Base-by-base conservation (phyloP, 441 rosid species). In the Populus hybrid region DNA sequence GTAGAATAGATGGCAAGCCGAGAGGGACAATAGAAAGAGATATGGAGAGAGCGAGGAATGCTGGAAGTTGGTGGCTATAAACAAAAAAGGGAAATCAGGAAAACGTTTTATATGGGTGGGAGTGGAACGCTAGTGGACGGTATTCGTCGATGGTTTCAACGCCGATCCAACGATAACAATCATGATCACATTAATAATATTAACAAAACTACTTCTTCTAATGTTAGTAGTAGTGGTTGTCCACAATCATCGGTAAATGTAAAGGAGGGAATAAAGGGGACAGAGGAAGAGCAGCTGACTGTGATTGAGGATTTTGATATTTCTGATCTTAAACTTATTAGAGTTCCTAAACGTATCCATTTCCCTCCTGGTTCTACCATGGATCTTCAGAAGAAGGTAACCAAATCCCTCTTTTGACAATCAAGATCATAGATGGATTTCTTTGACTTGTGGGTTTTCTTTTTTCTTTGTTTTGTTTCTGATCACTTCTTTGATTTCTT, bases 61-160 rank as follows among this genome's bases (percentile, higher is more conserved):
- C 77, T 75, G 75, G 24, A 35, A 72, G 53, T 66, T 87, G 59
- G 85, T 81, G 90, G 91, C 82, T 79, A 72, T 59, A 67, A 75
- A 79, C 64, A 28, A 59, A 70, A 67, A 67, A 16, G 23, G 10
- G 46, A 75, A 12, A 70, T 82, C 77, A 46, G 75, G 73, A 67
- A 1, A 21, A 21, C 50, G 11, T 0, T 63, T 63, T 70, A 3
- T n/a, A 36, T 38, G 42, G 42, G 28, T 78, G 96, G 95, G 74
- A 86, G 93, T 82, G 90, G 92, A 70, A 84, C 88, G 80, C 86
- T 95, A 75, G 92, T 90, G 87, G 94, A 94, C 84, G 94, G 91
- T 75, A 92, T 95, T 81, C 98, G 97, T 86, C 97, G 97, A 86
- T 95, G 94, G 98, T 89, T 95, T 85, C 92, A 91, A 68, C 95